Percentiles rank a stretch among this genome's conserved stretches.
Conservation (phyloP, 2,329 filamentous ascomycete species). For the Phialemoniopsis sp. region DNA sequence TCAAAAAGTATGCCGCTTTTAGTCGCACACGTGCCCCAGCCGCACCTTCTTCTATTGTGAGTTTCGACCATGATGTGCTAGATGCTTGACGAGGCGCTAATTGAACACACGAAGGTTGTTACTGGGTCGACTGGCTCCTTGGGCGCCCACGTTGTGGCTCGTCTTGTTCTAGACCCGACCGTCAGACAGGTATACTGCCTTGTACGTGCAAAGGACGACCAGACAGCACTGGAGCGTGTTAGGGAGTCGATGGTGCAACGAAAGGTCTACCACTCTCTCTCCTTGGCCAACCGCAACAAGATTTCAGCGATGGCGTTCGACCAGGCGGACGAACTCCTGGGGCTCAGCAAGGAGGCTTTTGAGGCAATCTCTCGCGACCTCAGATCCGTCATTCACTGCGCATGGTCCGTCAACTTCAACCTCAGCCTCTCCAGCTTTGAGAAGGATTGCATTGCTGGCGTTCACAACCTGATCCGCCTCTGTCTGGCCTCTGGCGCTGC, state of each 20-base stretch:
- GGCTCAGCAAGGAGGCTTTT: constrained; percentile 16
- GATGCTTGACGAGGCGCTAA: too few relatives aligned
- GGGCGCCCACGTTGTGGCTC: constrained; percentile 55
- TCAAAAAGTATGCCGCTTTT: constrained; percentile 37
- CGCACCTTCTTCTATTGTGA: too few relatives aligned
- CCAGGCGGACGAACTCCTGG: constrained; percentile 21
- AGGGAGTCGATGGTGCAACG: too few relatives aligned
- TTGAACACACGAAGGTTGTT: constrained; percentile 23
- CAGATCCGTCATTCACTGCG: constrained; percentile 42
- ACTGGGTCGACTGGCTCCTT: constrained; percentile 65
- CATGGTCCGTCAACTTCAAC: constrained; percentile 54
- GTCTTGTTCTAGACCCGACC: constrained; percentile 53
- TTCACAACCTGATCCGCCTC: constrained; percentile 38
- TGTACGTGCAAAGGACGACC: constrained; percentile 33
- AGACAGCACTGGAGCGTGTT: constrained; percentile 14
- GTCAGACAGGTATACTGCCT: constrained; percentile 49
- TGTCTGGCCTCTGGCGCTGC: constrained; percentile 25
- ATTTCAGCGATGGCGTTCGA: constrained; percentile 25
- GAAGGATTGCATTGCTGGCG: constrained; percentile 35
- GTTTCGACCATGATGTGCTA: too few relatives aligned
- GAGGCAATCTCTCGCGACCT: constrained; percentile 2
- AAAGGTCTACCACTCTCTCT: not conserved
- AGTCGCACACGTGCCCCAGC: constrained; percentile 1
- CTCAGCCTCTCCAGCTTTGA: constrained; percentile 43
- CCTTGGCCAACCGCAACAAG: too few relatives aligned